Base-by-base conservation (phyloP, 129 eudicot species). In the Lonicera japonica region DNA sequence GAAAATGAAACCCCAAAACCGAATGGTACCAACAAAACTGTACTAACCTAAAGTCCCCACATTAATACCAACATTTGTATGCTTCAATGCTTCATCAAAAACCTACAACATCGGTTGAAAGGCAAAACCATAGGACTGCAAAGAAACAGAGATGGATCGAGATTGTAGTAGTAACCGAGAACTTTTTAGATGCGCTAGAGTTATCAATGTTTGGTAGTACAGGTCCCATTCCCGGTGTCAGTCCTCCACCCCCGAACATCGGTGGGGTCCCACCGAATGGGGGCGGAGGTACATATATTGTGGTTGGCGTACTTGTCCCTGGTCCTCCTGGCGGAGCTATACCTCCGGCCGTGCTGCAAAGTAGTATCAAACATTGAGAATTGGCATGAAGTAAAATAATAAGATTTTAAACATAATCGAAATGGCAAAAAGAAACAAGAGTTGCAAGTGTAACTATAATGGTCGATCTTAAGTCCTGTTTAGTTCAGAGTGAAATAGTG, bases 301-400 rank as follows among this genome's bases (percentile, higher is more conserved):
- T 52, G n/a, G 60, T 46, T 23, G 83, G 82, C 18, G 80, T 70
- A 8, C 64, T 55, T 29, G 40, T 45, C 40, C 70, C 70, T 22
- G 75, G 65, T 17, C 76, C 84, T 13, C 81, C 66, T 1, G 77
- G 79, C 36, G 65, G 36, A 15, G 70, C 18, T 29, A 59, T 43
- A 52, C 81, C 86, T 50, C 95, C 88, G 46, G 90, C 95, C 48
- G 83, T 64, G 65, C 90, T 83, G 88, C 39, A 76, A 76, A 67
- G 21, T 61, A 22, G 36, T 51, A 59, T 48, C 61, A 2, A 54
- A 6, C 14, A 20, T 29, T 29, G 6, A 29, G 36, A 29, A 29
- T 29, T 1, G 4, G 6, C 36, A 29, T 6, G 4, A 29, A 29
- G 36, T 29, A 18, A 8, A 18, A n/a, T n/a, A n/a, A n/a, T n/a